Evolutionary conservation across 257 asterid genomes (phyloP), one percentile per base, ranked within the genome.

Genomic region (Handroanthus guayacan): DNA sequence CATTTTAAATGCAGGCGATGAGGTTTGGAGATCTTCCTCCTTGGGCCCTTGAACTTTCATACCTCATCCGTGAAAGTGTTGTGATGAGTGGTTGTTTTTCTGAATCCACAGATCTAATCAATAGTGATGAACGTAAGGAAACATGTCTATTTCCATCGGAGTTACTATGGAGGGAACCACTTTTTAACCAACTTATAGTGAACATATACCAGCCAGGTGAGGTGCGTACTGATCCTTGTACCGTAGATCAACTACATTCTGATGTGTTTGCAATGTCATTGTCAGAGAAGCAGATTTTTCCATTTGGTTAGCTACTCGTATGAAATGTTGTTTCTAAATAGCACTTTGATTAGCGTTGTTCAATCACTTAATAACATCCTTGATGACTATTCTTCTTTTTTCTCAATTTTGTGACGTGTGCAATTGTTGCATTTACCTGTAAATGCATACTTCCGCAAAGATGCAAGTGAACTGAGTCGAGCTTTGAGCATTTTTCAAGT

Each of bases 171-270:
- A 87, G 98, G 75, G 95, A 89, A 64, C 99, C 98, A 0, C 86
- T 91, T 12, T 91, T 92, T 63, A 87, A 95, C 86, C 99, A 95
- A 79, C 90, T 91, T 14, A 92, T 95, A 62, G 90, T 86, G 39
- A 95, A 95, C 86, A 81, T 80, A 74, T 95, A 95, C 81, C 89
- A 88, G 83, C 98, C 98, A 82, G 93, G 93, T 80, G 97, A 94
- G 98, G 97, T 94, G 86, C 75, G 96, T 80, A 55, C 57, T 36
- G 68, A 63, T 14, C 61, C 71, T 44, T 43, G 37, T 12, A 62
- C 36, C 12, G 45, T 57, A 1, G 57, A 38, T 48, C 56, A 1
- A 1, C 41, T 36, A 9, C 8, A 47, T 44, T 55, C 7, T 31
- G 12, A 11, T 39, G 4, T 10, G 39, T 66, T 43, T 18, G 31